Base-by-base conservation (phyloP, 2,329 filamentous ascomycete genomes). In the Aspergillus nomiae region DNA sequence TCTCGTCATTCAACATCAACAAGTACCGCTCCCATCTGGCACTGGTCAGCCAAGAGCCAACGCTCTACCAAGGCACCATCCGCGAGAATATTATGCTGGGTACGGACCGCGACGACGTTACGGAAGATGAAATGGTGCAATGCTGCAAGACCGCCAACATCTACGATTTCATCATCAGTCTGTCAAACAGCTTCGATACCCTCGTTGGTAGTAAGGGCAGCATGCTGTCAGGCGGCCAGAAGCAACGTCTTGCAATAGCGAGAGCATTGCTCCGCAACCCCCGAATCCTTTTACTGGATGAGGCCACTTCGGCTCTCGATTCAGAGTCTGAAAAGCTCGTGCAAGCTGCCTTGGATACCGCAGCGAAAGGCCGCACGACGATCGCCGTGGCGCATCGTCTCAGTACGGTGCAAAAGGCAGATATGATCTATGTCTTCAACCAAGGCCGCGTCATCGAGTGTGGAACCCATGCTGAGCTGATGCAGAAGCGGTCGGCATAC, bases 381-480 rank as follows among this genome's bases (percentile, higher is more conserved):
- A 94, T 97, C 65, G 93, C 93, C 0, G 93, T 97, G 1, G 94
- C 94, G 1, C 94, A 97, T 78, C 84, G 94, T 24, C 81, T 97
- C 4, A 92, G 88, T 73, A 97, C 94, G 0, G 96, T 97, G 64
- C 92, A 96, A 75, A 92, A 93, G 74, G 94, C 94, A 0, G 93
- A 97, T 74, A 80, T 93, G 58, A 97, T 97, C 69, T 97, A 94
- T 68, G 94, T 97, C 12, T 93, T 97, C 74, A 92, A 96, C 75
- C 88, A 91, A 69, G 94, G 94, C 2, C 84, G 87, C 60, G 86
- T 97, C 45, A 90, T 94, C 1, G 94, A 97, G 81, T 84, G 85
- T 67, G 94, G 94, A 2, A 92, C 88, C 12, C 94, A 97, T 73
- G 70, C 79, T 0, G 90, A 92, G 73, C 74, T 93, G 71, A 88